Conservation (phyloP, 2,329 filamentous ascomycete genomes). For the Cladophialophora yegresii region DNA sequence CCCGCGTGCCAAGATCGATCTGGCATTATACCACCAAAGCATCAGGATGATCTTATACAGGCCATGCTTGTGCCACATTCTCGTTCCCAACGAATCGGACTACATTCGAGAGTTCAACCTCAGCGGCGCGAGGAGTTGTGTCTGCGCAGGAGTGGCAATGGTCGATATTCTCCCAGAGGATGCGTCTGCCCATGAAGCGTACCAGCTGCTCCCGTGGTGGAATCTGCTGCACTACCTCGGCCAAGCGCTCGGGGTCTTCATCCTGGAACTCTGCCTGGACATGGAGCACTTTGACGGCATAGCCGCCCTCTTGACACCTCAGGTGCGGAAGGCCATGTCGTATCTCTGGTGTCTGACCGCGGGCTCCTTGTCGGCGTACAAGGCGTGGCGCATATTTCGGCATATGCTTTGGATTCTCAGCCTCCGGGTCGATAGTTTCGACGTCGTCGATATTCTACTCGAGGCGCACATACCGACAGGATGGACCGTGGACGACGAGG, state of each 20-base stretch:
- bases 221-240: conserved; percentile 6
- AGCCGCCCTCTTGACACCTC: not conserved
- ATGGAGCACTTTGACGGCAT: not conserved
- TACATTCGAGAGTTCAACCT: not conserved
- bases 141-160: not conserved
- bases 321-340: not conserved
- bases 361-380: not conserved
- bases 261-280: not conserved
- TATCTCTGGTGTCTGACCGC: conserved; percentile 3
- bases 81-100: not conserved
- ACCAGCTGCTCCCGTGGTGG: conserved; percentile 4
- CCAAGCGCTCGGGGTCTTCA: not conserved
- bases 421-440: not conserved
- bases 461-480: not conserved
- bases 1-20: not conserved
- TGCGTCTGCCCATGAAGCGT: conserved; percentile 3
- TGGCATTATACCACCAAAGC: not conserved
- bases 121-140: not conserved
- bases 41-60: not conserved
- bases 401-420: not conserved
- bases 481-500: not conserved
- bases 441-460: not conserved
- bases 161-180: conserved; percentile 4
- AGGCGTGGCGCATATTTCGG: not conserved
- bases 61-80: not conserved